A percentile compares a stretch with the other conserved stretches of the same genome.
These are phyloP conservation scores for Syzygium grande DNA, from an alignment of 345 rosid species.

Conservation along the genomic window DNA sequence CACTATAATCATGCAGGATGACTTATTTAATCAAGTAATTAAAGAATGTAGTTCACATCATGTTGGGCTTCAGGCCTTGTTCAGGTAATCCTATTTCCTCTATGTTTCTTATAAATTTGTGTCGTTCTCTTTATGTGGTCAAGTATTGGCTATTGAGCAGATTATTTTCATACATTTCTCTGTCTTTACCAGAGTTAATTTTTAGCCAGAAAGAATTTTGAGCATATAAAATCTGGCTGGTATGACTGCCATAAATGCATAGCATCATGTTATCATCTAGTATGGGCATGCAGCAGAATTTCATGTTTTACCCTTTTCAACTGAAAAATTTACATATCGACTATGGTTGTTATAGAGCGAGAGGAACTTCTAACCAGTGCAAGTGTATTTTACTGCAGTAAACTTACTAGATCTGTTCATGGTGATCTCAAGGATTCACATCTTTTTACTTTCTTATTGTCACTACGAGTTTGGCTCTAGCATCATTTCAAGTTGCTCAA, in stretches of 20 bases:
- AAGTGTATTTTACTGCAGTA: not conserved
- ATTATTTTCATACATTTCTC: not conserved
- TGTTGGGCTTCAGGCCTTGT: slow-evolving; percentile 45
- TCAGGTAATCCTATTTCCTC: slow-evolving; percentile 24
- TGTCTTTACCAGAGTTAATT: not conserved
- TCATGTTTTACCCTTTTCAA: not conserved
- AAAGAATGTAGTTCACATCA: slow-evolving; percentile 57
- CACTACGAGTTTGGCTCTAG: not conserved
- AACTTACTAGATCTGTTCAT: not conserved
- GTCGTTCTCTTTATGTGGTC: not conserved
- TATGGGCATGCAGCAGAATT: not conserved
- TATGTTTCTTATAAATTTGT: not conserved
- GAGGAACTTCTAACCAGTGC: not conserved
- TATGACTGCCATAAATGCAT: not conserved
- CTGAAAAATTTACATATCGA: not conserved
- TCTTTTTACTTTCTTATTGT: not conserved
- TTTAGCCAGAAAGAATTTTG: not conserved
- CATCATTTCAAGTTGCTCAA: not conserved
- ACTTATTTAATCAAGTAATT: slow-evolving; percentile 43
- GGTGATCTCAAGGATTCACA: not conserved
- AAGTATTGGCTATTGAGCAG: not conserved
- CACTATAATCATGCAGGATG: slow-evolving; percentile 25
- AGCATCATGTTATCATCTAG: not conserved
- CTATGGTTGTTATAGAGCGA: not conserved
- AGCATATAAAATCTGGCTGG: not conserved